Evolutionary conservation across 306 rosid species (phyloP), one percentile per base, ranked within the genome.

Genomic region (Hylodesmum podocarpum): DNA sequence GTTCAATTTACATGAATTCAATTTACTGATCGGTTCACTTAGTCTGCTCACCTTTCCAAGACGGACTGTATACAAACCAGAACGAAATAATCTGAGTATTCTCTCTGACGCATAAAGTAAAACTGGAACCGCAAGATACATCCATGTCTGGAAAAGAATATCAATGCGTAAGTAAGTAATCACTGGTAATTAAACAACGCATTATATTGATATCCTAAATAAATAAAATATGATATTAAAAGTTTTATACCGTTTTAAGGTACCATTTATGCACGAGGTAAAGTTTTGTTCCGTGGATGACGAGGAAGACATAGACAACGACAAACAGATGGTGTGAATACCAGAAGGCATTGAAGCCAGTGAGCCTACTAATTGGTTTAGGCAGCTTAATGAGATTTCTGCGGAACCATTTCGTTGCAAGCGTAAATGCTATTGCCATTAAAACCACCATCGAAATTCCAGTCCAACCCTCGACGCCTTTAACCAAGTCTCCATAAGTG

Each of bases 341-440:
- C 98, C 99, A 96, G 86, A 96, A 96, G 69, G 99, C 98, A 63
- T 96, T 96, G 88, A 78, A 96, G 66, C 99, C 99, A 10, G 97
- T 96, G 73, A 93, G 91, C 87, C 96, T 87, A 72, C 84, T 89
- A 81, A 96, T 87, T 44, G 99, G 99, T 84, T 85, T 89, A 40
- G 99, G 99, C 22, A 96, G 87, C 88, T 93, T 93, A 82, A 96
- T 79, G 73, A 83, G 88, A 87, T 84, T 96, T 76, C 93, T 83
- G 80, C 99, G 83, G 86, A 91, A 89, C 99, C 99, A 89, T 61
- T 87, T 81, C 28, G 99, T 96, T 19, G 98, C 98, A 31, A 96
- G 99, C 6, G 87, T 93, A 87, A 96, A 96, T 11, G 99, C 97
- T 68, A 93, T 79, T 14, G 83, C 66, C 99, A 96, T 96, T 11